Evolutionary conservation across 1,284 basidiomycete species (phyloP).

Genomic region (Boletus subluridellus): DNA sequence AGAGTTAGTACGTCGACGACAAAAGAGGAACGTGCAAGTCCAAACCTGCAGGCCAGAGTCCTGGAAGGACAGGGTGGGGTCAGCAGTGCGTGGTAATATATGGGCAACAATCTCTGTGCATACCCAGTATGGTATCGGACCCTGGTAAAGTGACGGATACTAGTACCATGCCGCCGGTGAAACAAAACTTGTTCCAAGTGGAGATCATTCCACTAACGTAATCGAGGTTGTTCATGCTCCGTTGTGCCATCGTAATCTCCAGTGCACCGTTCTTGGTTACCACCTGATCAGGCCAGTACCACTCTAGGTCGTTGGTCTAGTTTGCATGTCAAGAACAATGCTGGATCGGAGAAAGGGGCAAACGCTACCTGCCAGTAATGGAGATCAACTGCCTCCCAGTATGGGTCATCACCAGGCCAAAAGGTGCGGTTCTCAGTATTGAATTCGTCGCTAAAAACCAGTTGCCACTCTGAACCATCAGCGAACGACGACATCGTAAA

Average conservation of each 20-base stretch:
- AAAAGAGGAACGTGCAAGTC: background rate
- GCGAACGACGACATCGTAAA: constrained; percentile 45
- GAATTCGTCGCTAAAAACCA: constrained; percentile 92
- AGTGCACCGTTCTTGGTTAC: constrained; percentile 78
- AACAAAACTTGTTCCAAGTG: constrained; percentile 92
- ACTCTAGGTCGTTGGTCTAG: constrained; percentile 56
- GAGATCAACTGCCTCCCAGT: constrained; percentile 57
- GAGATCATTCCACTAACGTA: constrained; percentile 72
- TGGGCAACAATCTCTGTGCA: constrained; percentile 44
- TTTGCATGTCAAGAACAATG: background rate
- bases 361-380: constrained; percentile 38
- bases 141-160: constrained; percentile 83
- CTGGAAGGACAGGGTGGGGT: constrained; percentile 10
- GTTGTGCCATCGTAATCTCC: constrained; percentile 70
- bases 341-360: background rate
- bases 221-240: constrained; percentile 67
- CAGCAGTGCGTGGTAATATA: constrained; percentile 28
- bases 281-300: constrained; percentile 77
- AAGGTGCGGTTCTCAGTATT: constrained; percentile 77
- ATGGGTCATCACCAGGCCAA: constrained; percentile 62
- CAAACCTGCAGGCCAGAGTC: constrained; percentile 36
- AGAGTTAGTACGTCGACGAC: constrained; percentile 11
- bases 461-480: constrained; percentile 49
- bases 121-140: constrained; percentile 47
- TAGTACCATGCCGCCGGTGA: constrained; percentile 80